phyloP scores from a whole-genome alignment of 805 yeast genomes.

The Vanderwaltozyma tropicalis region DNA sequence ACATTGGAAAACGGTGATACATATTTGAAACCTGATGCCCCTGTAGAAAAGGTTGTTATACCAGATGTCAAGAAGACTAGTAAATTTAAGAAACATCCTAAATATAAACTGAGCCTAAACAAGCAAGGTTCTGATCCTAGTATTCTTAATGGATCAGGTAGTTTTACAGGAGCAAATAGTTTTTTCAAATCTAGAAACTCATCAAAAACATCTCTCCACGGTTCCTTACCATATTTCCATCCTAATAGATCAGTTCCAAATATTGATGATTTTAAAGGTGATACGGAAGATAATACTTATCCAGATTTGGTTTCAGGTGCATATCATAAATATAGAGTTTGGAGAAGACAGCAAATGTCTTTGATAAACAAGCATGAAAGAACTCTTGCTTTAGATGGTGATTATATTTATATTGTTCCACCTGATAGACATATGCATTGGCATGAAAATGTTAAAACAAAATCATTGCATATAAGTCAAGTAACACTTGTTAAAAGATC shows the following conservation, averaged over 20 bases:
- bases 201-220: slow-evolving; percentile 26
- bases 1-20: slow-evolving; percentile 19
- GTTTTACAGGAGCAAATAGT: slow-evolving; percentile 6
- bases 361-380: slow-evolving; percentile 68
- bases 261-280: slow-evolving; percentile 8
- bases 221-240: slow-evolving; percentile 11
- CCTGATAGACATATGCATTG: slow-evolving; percentile 74
- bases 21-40: slow-evolving; percentile 13
- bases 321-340: slow-evolving; percentile 76
- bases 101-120: slow-evolving; percentile 13
- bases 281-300: slow-evolving; percentile 13
- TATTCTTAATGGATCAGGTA: slow-evolving; percentile 5
- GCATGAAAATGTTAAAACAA: slow-evolving; percentile 70
- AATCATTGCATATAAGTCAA: slow-evolving; percentile 77
- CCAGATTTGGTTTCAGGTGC: slow-evolving; percentile 37
- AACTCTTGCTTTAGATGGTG: slow-evolving; percentile 86
- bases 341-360: slow-evolving; percentile 81
- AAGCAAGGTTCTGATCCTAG: slow-evolving; percentile 12
- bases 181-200: slow-evolving; percentile 29
- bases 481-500: slow-evolving; percentile 68
- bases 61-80: slow-evolving; percentile 3
- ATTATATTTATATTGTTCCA: slow-evolving; percentile 67
- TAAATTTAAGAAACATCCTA: slow-evolving; percentile 12
- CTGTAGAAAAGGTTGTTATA: slow-evolving; percentile 1
- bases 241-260: slow-evolving; percentile 10